Base-by-base conservation (phyloP, 805 yeast genomes). In the Ogataea siamensis region DNA sequence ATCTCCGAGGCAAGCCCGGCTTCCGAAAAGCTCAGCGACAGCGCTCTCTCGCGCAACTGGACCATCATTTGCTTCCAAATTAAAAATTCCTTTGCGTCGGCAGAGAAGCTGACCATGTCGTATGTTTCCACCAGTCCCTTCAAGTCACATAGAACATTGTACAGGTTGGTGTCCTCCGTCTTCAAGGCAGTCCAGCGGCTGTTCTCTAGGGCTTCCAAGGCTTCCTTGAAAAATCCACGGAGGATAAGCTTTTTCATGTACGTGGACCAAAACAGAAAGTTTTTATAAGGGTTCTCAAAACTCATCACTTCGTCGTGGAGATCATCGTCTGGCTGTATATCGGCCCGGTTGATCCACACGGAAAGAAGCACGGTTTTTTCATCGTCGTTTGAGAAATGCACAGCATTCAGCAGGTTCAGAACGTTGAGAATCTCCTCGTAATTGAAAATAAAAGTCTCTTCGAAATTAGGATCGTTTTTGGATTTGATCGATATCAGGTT, bases 311-410 rank as follows among this genome's bases (percentile, higher is more conserved):
- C 66, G 36, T 76, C 72, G 4, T 74, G 65, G 21, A 73, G 58
- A 18, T 70, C 74, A 13, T 66, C 66, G 41, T 71, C 76, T 1
- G 89, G 89, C 47, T 76, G 74, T 5, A 81, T 78, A 54, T 83
- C 86, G 20, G 81, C 78, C 39, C 76, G 68, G 53, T 84, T 84
- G 17, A 81, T 66, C 93, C 93, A 84, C 32, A 67, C 70, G 11
- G 71, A 58, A 23, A 79, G 58, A 26, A 68, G 53, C 32, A 66
- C 64, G 20, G 79, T 70, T 46, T 66, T 65, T 34, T 57, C 63
- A 40, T 68, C 63, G 9, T 60, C 54, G 12, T 67, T 64, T 2
- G 67, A 51, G 47, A 77, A 79, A 49, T 68, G 65, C 24, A 75
- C 56, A 0, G 85, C 75, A 34, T 71, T 70, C 18, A 83, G 53